Evolutionary conservation across 2,329 filamentous ascomycete genomes (phyloP), one percentile per base, ranked within the genome.

Genomic region (Fusarium floridanum): DNA sequence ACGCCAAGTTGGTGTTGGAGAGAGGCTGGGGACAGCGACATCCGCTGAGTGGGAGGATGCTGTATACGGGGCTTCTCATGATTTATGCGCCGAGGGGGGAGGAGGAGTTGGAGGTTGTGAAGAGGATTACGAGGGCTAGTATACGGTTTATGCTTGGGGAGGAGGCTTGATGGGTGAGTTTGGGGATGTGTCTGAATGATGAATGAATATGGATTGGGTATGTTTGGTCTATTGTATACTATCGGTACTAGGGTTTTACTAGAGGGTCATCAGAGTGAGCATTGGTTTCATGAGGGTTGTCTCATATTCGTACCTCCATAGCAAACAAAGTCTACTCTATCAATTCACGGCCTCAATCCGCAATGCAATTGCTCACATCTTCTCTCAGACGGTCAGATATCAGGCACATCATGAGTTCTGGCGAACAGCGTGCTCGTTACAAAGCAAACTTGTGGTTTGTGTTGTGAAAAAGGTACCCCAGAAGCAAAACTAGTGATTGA

Each of bases 21-120:
- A 65, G 43, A 43, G 69, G 72, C 3, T 74, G 72, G 68, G 72
- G 72, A 9, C 64, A 74, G n/a, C 50, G 72, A 10, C 72, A 75
- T 50, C 72, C 72, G 2, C 22, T 74, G 20, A 65, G 61, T 11
- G 72, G 72, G 6, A 67, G 62, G 20, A 56, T 66, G 32, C 22
- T 74, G 37, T 74, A 74, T n/a, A 4, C 72, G 22, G 72, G 72
- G 10, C 45, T 72, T 17, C 14, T 70, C 32, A 75, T 73, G 72
- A 27, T 70, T n/a, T 74, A 74, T 45, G 72, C 72, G n/a, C 72
- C 72, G 3, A 66, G 68, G 24, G 60, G 24, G 6, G 34, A 72
- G n/a, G 55, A 62, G 2, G 72, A 74, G 39, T 24, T 74, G n/a
- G 61, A 66, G 34, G n/a, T 63, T 37, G 62, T 64, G 0, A 50